Evolutionary conservation across 768 basidiomycete genomes (phyloP), one percentile per base, ranked within the genome.

Genomic region (Ephemerocybe angulata): DNA sequence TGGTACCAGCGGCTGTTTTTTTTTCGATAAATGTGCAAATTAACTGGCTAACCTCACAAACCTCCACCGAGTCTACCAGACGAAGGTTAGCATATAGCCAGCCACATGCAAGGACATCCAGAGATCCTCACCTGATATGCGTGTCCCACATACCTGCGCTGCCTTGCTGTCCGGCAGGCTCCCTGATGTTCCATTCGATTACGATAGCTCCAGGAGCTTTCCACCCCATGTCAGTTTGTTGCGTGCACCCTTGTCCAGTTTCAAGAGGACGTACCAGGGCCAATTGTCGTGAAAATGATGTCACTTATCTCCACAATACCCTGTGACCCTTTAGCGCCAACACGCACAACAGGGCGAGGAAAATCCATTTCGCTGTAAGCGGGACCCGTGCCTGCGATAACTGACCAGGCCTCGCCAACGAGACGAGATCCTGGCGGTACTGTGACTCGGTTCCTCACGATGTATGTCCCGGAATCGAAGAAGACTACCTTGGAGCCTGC

Each of bases 401-500:
- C 77, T 3, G 81, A 75, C 83, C 83, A 85, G 1, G 76, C 81
- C 61, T 86, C 84, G 19, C 84, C 84, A 12, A 83, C 80, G 19
- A 85, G 74, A 12, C 75, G 78, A 3, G 81, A 78, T 2, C 15
- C 15, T 17, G 46, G 11, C 27, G 27, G 46, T 24, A 47, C 30
- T 27, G 46, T 47, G 44, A 46, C 30, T 24, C 8, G 6, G n/a
- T 47, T 30, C 13, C 27, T 27, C 13, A 12, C 7, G 15, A 81
- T 57, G 58, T 85, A 85, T 3, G 76, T 78, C 15, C 84, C 84
- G 8, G 87, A 85, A 60, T 92, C 90, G 62, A 92, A 82, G 73
- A 89, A 91, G 44, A 92, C 85, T 62, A 93, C 85, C 65, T 87
- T 90, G 72, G 84, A 83, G 4, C 84, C 84, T 19, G 84, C 71